Evolutionary conservation across 2,329 filamentous ascomycete genomes (phyloP), one percentile per base, ranked within the genome.

Genomic region (Talaromyces pinophilus): DNA sequence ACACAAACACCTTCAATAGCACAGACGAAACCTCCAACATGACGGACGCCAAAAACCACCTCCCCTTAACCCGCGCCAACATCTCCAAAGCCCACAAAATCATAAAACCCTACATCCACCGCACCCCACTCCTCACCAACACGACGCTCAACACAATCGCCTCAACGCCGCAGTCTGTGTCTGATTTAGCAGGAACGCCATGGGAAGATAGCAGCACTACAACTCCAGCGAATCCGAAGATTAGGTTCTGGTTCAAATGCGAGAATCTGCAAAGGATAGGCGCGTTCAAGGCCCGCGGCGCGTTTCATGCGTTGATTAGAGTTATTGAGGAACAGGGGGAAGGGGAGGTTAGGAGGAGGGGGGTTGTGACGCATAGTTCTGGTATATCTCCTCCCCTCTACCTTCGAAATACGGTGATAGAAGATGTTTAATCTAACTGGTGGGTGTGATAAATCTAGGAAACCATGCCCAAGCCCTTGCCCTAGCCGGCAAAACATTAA

Each of bases 401-500:
- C 19, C 22, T 15, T 5, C 7, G 19, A n/a, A 6, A 15, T 35
- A 35, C 13, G 42, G 54, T 10, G 30, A 17, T 5, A 35, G 33
- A 35, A 35, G 25, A 25, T 25, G 33, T 35, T 19, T 22, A 11
- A 54, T 35, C 55, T 67, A n/a, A 67, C 11, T 25, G 3, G 25
- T 22, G n/a, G 3, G 28, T 8, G 10, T 17, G 8, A 13, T 57
- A 25, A 25, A 2, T 5, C 17, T 69, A 94, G 93, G 94, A 67
- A 98, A 98, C 80, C 95, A 98, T 76, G 94, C 94, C 0, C 93
- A 97, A 82, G 94, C 95, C 1, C 88, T 98, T 65, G 88, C 94
- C 1, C 89, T 97, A 61, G 94, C 94, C 0, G 93, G 94, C 1
- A 84, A 83, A 19, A 89, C 89, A 44, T 87, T 90, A 74, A 81